Evolutionary conservation across 2,329 filamentous ascomycete species (phyloP).

Genomic region (Aspergillus sp.): DNA sequence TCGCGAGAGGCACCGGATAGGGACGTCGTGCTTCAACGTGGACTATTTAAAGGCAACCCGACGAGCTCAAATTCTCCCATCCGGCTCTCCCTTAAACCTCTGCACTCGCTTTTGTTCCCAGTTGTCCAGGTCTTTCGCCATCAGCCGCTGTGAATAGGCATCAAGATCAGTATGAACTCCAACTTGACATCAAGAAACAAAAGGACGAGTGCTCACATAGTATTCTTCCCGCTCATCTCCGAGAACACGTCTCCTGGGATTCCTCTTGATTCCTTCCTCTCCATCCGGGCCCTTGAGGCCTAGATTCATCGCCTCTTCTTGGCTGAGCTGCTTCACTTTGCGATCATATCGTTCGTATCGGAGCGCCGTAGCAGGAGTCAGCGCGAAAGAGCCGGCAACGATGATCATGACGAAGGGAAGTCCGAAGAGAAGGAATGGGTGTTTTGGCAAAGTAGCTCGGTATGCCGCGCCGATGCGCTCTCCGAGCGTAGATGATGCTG

Average conservation of each 20-base stretch:
- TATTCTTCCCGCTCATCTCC: constrained; percentile 47
- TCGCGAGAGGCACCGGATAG: no score
- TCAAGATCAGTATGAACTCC: background rate
- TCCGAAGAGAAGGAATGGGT: constrained; percentile 90
- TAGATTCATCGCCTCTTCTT: constrained; percentile 82
- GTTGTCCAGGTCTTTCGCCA: constrained; percentile 86
- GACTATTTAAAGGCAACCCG: background rate
- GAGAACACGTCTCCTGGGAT: constrained; percentile 42
- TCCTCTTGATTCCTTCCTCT: constrained; percentile 70
- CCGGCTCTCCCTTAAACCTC: constrained; percentile 82
- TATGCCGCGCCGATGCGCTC: constrained; percentile 73
- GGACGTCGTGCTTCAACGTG: no score
- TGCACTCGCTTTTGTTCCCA: constrained; percentile 98
- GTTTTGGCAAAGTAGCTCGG: constrained; percentile 68
- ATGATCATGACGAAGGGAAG: constrained; percentile 89
- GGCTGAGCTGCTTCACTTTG: constrained; percentile 78
- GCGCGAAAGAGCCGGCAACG: constrained; percentile 85
- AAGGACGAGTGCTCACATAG: constrained; percentile 34
- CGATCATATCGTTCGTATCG: constrained; percentile 92
- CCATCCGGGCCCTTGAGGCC: constrained; percentile 63
- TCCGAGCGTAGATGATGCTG: constrained; percentile 52
- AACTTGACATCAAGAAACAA: background rate
- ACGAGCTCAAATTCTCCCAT: constrained; percentile 67
- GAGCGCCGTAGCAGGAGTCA: constrained; percentile 90
- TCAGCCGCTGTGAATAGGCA: constrained; percentile 58